A percentile compares a stretch with the other conserved stretches of the same genome.
Conservation (phyloP, 1,284 basidiomycete species). For the Heterobasidion occidentale region DNA sequence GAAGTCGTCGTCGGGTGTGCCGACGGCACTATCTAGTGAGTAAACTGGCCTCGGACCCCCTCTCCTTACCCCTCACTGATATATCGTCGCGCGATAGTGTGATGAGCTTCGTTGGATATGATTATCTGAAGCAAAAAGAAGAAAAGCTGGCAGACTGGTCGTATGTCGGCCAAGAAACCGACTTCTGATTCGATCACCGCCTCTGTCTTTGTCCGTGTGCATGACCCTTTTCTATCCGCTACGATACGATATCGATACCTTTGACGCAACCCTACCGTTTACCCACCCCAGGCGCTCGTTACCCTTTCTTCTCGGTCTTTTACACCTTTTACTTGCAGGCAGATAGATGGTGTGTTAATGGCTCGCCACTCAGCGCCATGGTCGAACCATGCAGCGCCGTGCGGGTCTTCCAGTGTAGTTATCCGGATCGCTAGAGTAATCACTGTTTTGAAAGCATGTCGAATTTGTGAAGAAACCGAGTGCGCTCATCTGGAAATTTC, state of each 20-base stretch:
- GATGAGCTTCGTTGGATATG: conserved; percentile 68
- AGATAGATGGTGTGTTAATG: background rate
- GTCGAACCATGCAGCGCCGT: background rate
- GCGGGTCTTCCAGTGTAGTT: background rate
- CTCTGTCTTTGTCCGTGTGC: background rate
- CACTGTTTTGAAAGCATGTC: background rate
- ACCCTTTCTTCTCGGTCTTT: background rate
- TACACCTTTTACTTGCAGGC: background rate
- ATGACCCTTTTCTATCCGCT: background rate
- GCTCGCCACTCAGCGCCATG: background rate
- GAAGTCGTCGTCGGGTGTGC: conserved; percentile 82
- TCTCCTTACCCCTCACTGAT: background rate
- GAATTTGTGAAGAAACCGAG: background rate
- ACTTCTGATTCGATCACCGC: background rate
- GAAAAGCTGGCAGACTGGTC: background rate
- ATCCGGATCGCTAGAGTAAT: background rate
- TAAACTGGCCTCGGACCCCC: conserved; percentile 6
- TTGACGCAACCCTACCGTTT: background rate
- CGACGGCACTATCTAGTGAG: conserved; percentile 83
- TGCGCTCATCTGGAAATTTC: too few species aligned
- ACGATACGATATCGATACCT: background rate
- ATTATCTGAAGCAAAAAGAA: conserved; percentile 31
- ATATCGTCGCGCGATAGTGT: conserved; percentile 33
- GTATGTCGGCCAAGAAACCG: background rate
- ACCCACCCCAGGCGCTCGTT: background rate